phyloP scores from a whole-genome alignment of 768 basidiomycete genomes.

The Cyathus striatus region DNA sequence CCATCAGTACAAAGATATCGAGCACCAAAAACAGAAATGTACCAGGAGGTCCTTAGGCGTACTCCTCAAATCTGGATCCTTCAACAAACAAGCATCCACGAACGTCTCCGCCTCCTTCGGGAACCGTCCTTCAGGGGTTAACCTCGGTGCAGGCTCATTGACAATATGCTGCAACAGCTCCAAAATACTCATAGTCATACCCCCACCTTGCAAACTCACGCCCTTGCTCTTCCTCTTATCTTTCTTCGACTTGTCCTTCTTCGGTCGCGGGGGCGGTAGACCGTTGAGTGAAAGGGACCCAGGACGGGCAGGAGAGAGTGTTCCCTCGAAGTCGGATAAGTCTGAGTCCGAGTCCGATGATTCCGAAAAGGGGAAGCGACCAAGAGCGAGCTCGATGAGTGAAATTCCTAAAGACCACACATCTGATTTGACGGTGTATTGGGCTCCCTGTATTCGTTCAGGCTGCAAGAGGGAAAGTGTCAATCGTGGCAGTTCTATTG shows the following conservation, averaged over 20 bases:
- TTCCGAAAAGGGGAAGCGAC: constrained; percentile 95
- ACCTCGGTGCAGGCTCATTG: constrained; percentile 91
- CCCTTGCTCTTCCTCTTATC: constrained; percentile 88
- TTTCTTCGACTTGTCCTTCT: constrained; percentile 50
- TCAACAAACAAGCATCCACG: constrained; percentile 84
- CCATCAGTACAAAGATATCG: constrained; percentile 3
- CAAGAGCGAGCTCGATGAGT: constrained; percentile 93
- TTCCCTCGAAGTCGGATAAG: constrained; percentile 76
- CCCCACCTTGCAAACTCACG: constrained; percentile 89
- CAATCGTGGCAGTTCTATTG: constrained; percentile 2
- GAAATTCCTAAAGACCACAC: constrained; percentile 99
- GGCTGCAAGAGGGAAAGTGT: constrained; percentile 50
- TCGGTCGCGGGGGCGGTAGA: constrained; percentile 29
- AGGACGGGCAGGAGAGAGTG: constrained; percentile 69
- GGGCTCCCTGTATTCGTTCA: constrained; percentile 97
- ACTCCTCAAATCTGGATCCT: constrained; percentile 79
- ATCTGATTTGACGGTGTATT: constrained; percentile 98
- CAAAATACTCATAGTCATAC: constrained; percentile 97
- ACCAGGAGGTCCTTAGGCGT: constrained; percentile 88
- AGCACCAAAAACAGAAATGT: constrained; percentile 19
- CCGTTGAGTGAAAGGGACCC: constrained; percentile 43
- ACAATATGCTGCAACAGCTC: constrained; percentile 98
- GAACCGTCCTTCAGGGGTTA: constrained; percentile 69
- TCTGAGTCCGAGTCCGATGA: constrained; percentile 42
- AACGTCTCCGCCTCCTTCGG: constrained; percentile 77